phyloP scores from a whole-genome alignment of 2,329 filamentous ascomycete genomes.

The Cadophora malorum region DNA sequence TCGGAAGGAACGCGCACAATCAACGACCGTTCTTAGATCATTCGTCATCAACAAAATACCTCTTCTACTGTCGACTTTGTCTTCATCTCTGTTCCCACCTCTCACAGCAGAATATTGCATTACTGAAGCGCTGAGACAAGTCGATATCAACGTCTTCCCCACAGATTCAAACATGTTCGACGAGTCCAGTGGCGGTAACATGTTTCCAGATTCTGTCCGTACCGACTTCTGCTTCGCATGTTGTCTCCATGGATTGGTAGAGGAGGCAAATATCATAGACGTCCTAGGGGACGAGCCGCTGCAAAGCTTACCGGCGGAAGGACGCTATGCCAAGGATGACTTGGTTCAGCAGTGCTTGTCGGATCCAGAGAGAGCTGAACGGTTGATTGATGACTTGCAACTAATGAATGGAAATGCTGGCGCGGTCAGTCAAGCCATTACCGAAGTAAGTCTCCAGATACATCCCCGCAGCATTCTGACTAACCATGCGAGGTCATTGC shows the following conservation, averaged over 20 bases:
- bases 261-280: slow-evolving; percentile 76
- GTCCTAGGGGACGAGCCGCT: slow-evolving; percentile 86
- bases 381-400: slow-evolving; percentile 81
- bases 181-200: slow-evolving; percentile 59
- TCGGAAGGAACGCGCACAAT: slow-evolving; percentile 64
- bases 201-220: slow-evolving; percentile 69
- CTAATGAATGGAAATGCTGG: slow-evolving; percentile 92
- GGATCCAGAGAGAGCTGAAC: slow-evolving; percentile 77
- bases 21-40: slow-evolving; percentile 77
- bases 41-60: slow-evolving; percentile 83
- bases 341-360: slow-evolving; percentile 79
- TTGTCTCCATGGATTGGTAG: slow-evolving; percentile 84
- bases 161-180: slow-evolving; percentile 69
- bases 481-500: slow-evolving; percentile 62
- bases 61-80: slow-evolving; percentile 62
- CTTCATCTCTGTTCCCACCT: slow-evolving; percentile 61
- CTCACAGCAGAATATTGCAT: slow-evolving; percentile 69
- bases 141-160: slow-evolving; percentile 68
- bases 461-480: too few species aligned
- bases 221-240: slow-evolving; percentile 91
- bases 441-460: slow-evolving; percentile 58
- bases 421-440: slow-evolving; percentile 79
- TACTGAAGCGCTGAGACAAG: slow-evolving; percentile 66
- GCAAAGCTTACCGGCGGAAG: slow-evolving; percentile 75
- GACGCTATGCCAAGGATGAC: slow-evolving; percentile 78